Evolutionary conservation across 306 rosid genomes (phyloP), one percentile per base, ranked within the genome.

Genomic region (Cyclanthera cordifolia): DNA sequence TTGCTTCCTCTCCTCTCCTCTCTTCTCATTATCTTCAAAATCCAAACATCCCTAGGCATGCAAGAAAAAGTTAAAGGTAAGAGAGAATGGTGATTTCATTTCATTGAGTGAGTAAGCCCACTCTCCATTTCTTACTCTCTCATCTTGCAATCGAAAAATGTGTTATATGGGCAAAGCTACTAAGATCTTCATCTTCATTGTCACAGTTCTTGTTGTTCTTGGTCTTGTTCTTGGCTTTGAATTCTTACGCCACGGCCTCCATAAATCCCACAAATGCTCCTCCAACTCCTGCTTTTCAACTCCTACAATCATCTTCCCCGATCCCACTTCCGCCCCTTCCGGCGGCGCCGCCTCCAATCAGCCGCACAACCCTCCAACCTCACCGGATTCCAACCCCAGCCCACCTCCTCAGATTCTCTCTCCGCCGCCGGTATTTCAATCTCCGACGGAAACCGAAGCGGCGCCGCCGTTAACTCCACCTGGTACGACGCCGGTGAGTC

Each of bases 81-180:
- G n/a, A n/a, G n/a, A n/a, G n/a, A n/a, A n/a, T n/a, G n/a, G n/a
- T n/a, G n/a, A n/a, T n/a, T n/a, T n/a, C n/a, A n/a, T n/a, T n/a
- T n/a, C n/a, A n/a, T n/a, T n/a, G n/a, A n/a, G n/a, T n/a, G n/a
- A n/a, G n/a, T n/a, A n/a, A n/a, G n/a, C n/a, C n/a, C n/a, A n/a
- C n/a, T n/a, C n/a, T n/a, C n/a, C n/a, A n/a, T n/a, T n/a, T n/a
- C n/a, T n/a, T n/a, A n/a, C n/a, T n/a, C n/a, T n/a, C n/a, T n/a
- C n/a, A n/a, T n/a, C n/a, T n/a, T n/a, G 41, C 7, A 24, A 41
- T 46, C 16, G 16, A 72, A 74, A 74, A 56, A 85, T 93, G 96
- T 94, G 99, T 75, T 90, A 86, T 74, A 97, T 94, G 70, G 97
- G 99, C 25, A 94, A 94, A 84, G 99, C 99, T 75, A 90, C 99